Evolutionary conservation across 768 basidiomycete species (phyloP), one percentile per base, ranked within the genome.

Genomic region (Boletus reticuloceps): DNA sequence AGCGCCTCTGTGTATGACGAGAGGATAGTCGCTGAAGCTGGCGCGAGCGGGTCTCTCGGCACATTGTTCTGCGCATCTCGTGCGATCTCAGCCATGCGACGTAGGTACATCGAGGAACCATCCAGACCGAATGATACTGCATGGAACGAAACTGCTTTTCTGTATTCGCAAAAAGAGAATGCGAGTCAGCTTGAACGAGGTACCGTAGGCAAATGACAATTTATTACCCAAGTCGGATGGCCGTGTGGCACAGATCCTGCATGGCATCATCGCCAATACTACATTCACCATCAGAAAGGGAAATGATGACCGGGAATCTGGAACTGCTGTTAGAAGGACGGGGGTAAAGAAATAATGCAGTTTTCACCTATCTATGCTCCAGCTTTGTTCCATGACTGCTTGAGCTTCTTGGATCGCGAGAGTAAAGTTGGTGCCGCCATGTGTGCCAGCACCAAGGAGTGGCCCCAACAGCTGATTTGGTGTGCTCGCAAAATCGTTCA

Each of bases 91-190:
- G 75, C 74, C 84, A 85, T 85, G 16, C 76, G 70, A 25, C 73
- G 72, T 22, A 86, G 67, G 42, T 60, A 56, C 7, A 8, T 41
- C 42, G 57, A 61, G 9, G 41, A 62, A 32, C 10, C 37, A 13
- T 69, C 60, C 32, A 69, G 68, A 6, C 82, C 84, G 40, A 86
- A 85, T 0, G 79, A 76, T n/a, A 86, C 79, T 0, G 83, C 65
- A 43, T 85, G 84, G 61, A 86, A 80, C 0, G 83, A 82, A 1
- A 83, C 68, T 1, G 82, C 68, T 69, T 80, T 80, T 13, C 84
- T 85, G 41, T 10, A 13, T 34, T 34, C 3, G 11, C 13, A 3
- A 36, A 44, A 0, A 2, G 20, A n/a, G 39, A 4, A 20, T 38
- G 13, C 46, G 22, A 12, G 22, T 59, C 37, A 53, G 47, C 22